Conservation (phyloP, 2,329 filamentous ascomycete species). For the Monilinia aucupariae region DNA sequence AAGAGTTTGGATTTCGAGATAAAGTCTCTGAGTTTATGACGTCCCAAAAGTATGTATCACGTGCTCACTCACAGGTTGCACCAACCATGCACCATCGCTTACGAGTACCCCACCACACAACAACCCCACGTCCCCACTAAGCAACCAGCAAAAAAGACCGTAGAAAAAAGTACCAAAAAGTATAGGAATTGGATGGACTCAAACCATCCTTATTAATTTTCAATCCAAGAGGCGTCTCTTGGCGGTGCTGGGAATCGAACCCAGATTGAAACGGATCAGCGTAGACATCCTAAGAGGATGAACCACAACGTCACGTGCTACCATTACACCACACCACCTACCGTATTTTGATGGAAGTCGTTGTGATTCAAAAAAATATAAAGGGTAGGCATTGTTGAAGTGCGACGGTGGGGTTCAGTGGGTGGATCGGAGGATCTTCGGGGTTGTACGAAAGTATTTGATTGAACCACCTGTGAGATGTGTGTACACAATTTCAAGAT, state of each 20-base stretch:
- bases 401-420: not conserved
- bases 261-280: constrained; percentile 34
- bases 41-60: no score
- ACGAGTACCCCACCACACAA: not conserved
- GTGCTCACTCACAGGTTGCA: no score
- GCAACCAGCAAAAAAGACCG: not conserved
- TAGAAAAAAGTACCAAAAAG: not conserved
- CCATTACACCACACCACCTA: constrained; percentile 29
- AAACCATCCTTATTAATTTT: constrained; percentile 27
- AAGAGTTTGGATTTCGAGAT: no score
- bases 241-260: constrained; percentile 37
- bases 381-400: no score
- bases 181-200: not conserved
- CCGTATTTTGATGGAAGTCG: not conserved
- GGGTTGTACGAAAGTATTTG: no score
- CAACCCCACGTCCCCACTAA: not conserved
- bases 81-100: no score
- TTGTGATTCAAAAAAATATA: rapidly evolving
- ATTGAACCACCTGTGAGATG: no score
- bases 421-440: not conserved
- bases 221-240: constrained; percentile 25
- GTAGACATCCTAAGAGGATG: constrained; percentile 21
- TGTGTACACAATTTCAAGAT: no score
- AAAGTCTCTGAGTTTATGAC: no score
- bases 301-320: constrained; percentile 35